Evolutionary conservation across 2,329 filamentous ascomycete genomes (phyloP).

Genomic region (Sarocladium oryzae): DNA sequence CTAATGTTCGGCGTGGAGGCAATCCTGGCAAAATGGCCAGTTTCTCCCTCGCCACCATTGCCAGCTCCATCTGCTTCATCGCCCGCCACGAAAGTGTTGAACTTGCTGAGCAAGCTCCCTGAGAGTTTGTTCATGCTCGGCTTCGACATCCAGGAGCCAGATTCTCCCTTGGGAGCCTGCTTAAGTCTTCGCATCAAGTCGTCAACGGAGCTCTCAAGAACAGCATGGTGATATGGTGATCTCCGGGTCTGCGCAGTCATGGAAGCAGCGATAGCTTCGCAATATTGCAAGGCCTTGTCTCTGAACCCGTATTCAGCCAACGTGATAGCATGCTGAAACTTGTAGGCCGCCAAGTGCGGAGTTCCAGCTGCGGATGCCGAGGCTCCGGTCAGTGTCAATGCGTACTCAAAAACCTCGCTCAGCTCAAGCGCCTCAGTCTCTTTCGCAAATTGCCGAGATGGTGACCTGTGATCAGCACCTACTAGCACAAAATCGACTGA

Average conservation of each 20-base stretch:
- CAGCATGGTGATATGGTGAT: constrained; percentile 77
- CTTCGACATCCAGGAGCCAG: constrained; percentile 85
- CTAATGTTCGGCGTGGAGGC: constrained; percentile 69
- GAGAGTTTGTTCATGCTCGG: constrained; percentile 95
- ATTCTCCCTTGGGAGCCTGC: constrained; percentile 75
- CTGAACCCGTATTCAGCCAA: constrained; percentile 79
- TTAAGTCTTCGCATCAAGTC: constrained; percentile 79
- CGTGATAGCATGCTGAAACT: constrained; percentile 77
- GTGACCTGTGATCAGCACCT: constrained; percentile 72
- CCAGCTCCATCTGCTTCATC: constrained; percentile 71
- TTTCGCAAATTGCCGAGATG: constrained; percentile 64
- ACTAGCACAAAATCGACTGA: constrained; percentile 74
- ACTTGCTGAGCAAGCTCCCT: constrained; percentile 81
- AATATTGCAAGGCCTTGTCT: constrained; percentile 83
- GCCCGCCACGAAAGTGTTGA: constrained; percentile 93
- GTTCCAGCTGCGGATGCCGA: constrained; percentile 50
- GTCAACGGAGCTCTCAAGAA: constrained; percentile 70
- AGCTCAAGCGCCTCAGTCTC: constrained; percentile 84
- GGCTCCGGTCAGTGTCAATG: constrained; percentile 62
- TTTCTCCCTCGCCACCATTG: constrained; percentile 57
- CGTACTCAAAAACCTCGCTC: constrained; percentile 95
- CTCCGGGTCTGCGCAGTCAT: constrained; percentile 76
- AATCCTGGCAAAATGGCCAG: constrained; percentile 78
- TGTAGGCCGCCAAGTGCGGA: constrained; percentile 85
- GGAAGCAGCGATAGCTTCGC: constrained; percentile 70